Evolutionary conservation across 495 filamentous ascomycete genomes (phyloP), one percentile per base, ranked within the genome.

Genomic region (Schizothecium vesticola): DNA sequence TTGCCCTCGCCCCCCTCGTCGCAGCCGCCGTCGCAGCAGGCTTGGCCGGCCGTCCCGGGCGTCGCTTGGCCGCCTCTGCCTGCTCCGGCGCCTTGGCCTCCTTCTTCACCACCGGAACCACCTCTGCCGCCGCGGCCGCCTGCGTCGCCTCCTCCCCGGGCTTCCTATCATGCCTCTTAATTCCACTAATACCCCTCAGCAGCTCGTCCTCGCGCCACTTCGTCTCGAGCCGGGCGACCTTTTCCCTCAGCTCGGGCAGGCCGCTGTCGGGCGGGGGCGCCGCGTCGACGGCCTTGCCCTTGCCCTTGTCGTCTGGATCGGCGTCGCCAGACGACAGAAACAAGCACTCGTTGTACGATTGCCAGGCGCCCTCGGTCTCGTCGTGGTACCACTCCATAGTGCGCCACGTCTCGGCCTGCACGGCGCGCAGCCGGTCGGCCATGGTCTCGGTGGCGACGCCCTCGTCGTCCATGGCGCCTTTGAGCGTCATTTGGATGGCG

Each of bases 401-500:
- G 55, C 68, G 66, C 82, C 82, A 84, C 2, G 73, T 62, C 63
- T 84, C 82, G 1, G 67, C 71, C 71, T 84, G 81, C 3, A 84
- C 81, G 28, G 78, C 73, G 66, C 78, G 78, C 63, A 83, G 70
- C 1, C 82, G 80, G 68, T 82, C 80, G 11, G 75, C 76, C 77
- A 84, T 83, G 1, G 82, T 83, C 67, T 84, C 82, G 10, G 80
- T 79, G 19, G 73, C 67, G 2, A 76, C 66, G 29, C 77, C 80
- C 26, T 78, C 80, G 63, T 72, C 72, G 72, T 79, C 78, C 58
- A 77, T 73, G 57, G 78, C 78, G 19, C 80, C 80, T 64, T 84
- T 84, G 68, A 84, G 81, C 19, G 81, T 80, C 82, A 84, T 84
- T 74, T 83, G 81, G 72, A 84, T 84, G 8, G 82, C 82, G 58